Percentiles rank a stretch among this genome's conserved stretches.
Conservation (phyloP, 495 filamentous ascomycete genomes). For the Penicillium subrubescens region DNA sequence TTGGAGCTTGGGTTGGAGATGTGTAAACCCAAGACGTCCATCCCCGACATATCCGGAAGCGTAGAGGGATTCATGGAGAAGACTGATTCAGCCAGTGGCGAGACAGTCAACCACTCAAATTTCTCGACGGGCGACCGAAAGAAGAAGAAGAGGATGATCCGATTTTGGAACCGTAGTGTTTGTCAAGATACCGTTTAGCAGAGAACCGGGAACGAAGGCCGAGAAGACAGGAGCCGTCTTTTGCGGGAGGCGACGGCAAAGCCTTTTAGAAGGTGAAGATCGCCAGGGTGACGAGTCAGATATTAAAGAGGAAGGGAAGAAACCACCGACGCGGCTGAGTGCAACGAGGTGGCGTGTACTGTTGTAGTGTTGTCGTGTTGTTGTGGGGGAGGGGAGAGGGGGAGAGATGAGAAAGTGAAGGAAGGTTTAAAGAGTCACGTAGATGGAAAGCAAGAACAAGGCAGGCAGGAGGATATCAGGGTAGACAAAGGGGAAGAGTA, state of each 20-base stretch:
- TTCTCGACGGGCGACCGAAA: conserved; percentile 17
- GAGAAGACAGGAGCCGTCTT: conserved; percentile 51
- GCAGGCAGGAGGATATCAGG: conserved; percentile 1
- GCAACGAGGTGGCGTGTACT: not conserved
- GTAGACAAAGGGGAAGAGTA: conserved; percentile 5
- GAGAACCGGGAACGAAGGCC: conserved; percentile 51
- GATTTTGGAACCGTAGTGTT: conserved; percentile 41
- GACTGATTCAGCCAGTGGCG: not conserved
- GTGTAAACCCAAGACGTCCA: conserved; percentile 53
- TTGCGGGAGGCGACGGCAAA: conserved; percentile 49
- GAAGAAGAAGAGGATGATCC: conserved; percentile 25
- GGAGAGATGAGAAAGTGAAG: not conserved
- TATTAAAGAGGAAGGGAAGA: conserved; percentile 6
- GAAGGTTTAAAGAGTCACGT: not conserved
- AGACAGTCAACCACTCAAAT: not conserved
- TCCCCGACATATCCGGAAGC: conserved; percentile 49
- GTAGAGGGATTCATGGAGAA: conserved; percentile 28
- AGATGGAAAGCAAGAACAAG: not conserved
- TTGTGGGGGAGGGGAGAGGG: not conserved
- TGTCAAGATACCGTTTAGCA: conserved; percentile 50
- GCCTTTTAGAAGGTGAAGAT: conserved; percentile 38
- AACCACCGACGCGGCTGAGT: conserved; percentile 2
- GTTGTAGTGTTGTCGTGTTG: not conserved
- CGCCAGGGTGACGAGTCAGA: conserved; percentile 36
- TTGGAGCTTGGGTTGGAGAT: conserved; percentile 44